Percentiles rank a stretch among this genome's conserved stretches.
Evolutionary conservation across 2,329 filamentous ascomycete species (phyloP).

Genomic region (Botrytis galanthina): DNA sequence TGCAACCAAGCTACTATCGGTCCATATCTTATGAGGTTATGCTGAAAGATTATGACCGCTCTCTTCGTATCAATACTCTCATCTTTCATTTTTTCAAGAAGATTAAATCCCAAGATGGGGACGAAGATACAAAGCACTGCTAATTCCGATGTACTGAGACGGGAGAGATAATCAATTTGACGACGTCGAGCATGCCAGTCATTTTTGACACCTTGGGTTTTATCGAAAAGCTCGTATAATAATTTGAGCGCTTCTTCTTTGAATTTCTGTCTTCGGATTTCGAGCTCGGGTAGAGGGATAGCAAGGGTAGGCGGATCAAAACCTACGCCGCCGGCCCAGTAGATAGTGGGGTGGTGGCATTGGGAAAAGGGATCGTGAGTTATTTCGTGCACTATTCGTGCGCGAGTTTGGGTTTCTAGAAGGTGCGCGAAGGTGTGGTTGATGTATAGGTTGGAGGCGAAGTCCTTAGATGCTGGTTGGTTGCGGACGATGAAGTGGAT

Average conservation of each 20-base stretch:
- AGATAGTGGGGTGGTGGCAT: neutral
- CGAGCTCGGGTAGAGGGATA: neutral
- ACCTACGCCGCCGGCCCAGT: neutral
- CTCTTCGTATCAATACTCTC: neutral
- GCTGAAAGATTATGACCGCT: neutral
- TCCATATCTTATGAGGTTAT: constrained; percentile 8
- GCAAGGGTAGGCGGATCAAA: constrained; percentile 2
- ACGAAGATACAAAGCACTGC: constrained; percentile 15
- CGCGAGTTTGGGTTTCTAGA: constrained; percentile 3
- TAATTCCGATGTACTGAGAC: neutral
- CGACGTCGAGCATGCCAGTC: neutral
- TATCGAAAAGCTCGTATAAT: constrained; percentile 11
- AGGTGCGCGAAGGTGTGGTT: constrained; percentile 3
- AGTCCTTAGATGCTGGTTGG: neutral
- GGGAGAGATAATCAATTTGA: neutral
- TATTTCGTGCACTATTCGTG: neutral
- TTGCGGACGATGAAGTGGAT: neutral
- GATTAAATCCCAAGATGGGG: neutral
- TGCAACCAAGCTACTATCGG: constrained; percentile 11
- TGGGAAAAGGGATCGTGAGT: constrained; percentile 11
- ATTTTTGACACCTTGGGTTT: neutral
- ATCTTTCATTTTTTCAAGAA: constrained; percentile 1
- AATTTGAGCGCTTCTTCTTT: constrained; percentile 8
- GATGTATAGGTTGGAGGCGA: neutral
- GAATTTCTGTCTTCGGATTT: neutral